Conservation (phyloP, 1,284 basidiomycete genomes). For the Cryptococcus maquisensis region DNA sequence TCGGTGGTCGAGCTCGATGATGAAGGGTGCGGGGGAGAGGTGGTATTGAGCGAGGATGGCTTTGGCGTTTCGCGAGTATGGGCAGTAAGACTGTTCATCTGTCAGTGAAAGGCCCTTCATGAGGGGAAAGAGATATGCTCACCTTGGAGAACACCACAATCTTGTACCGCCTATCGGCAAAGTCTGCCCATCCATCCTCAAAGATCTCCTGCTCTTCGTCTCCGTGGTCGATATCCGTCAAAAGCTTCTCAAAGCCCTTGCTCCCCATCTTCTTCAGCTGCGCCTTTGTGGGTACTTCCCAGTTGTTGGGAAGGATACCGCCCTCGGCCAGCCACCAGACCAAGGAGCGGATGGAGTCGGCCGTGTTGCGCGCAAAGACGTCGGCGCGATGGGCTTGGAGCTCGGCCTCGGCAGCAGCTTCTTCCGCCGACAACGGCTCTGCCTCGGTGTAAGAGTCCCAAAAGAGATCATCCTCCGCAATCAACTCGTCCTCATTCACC, state of each 20-base stretch:
- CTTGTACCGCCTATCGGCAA: slow-evolving; percentile 30
- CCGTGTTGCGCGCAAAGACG: slow-evolving; percentile 22
- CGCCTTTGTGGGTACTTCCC: slow-evolving; percentile 20
- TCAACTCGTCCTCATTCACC: slow-evolving; percentile 33
- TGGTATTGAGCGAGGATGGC: slow-evolving; percentile 36
- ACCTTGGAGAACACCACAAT: slow-evolving; percentile 48
- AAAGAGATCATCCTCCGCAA: slow-evolving; percentile 42
- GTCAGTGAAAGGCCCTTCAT: background rate
- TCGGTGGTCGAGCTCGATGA: slow-evolving; percentile 49
- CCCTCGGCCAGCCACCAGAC: slow-evolving; percentile 42
- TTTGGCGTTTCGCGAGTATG: slow-evolving; percentile 46
- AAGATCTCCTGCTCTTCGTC: slow-evolving; percentile 26
- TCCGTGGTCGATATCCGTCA: slow-evolving; percentile 23
- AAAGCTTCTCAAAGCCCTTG: slow-evolving; percentile 27
- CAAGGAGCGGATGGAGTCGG: slow-evolving; percentile 32
- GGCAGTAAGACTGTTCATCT: slow-evolving; percentile 37
- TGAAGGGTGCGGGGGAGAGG: slow-evolving; percentile 36
- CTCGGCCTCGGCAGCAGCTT: slow-evolving; percentile 21
- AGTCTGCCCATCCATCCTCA: slow-evolving; percentile 34
- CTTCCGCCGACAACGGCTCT: slow-evolving; percentile 18
- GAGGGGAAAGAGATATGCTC: slow-evolving; percentile 6
- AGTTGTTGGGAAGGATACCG: slow-evolving; percentile 33
- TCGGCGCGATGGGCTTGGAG: slow-evolving; percentile 20
- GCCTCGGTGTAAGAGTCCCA: slow-evolving; percentile 31
- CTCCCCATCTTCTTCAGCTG: slow-evolving; percentile 26